Percentiles rank a stretch among this genome's conserved stretches.
Evolutionary conservation across 805 yeast genomes (phyloP).

Genomic region (Starmerella khaoyaiensis): DNA sequence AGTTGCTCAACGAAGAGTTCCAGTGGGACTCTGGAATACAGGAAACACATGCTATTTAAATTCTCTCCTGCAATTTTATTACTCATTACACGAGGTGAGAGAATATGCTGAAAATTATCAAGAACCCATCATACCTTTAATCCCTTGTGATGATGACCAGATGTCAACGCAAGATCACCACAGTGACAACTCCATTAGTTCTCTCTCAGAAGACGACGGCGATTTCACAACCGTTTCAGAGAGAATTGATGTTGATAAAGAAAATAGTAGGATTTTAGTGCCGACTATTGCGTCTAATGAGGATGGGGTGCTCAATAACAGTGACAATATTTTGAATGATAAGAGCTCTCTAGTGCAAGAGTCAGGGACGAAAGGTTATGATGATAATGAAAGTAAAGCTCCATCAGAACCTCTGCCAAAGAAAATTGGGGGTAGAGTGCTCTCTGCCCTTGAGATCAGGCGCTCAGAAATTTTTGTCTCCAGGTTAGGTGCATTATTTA

Average conservation of each 20-base stretch:
- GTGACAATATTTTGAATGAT: too few species aligned
- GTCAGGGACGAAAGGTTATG: too few species aligned
- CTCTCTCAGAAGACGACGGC: too few species aligned
- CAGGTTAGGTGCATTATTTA: slow-evolving; percentile 56
- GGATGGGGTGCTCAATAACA: too few species aligned
- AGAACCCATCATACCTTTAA: slow-evolving; percentile 4
- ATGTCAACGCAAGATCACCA: neutral
- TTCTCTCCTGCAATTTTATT: slow-evolving; percentile 80
- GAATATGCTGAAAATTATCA: slow-evolving; percentile 48
- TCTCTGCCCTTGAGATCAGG: slow-evolving; percentile 62
- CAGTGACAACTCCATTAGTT: neutral
- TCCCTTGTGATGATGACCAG: neutral
- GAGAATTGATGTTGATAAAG: too few species aligned
- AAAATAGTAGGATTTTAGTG: too few species aligned
- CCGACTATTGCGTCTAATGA: too few species aligned
- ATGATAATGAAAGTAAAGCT: too few species aligned
- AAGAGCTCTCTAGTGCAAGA: too few species aligned
- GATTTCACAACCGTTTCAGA: too few species aligned
- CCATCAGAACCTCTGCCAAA: slow-evolving; percentile 30
- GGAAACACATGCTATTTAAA: slow-evolving; percentile 94
- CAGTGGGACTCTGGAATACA: slow-evolving; percentile 84
- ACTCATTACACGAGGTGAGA: slow-evolving; percentile 71
- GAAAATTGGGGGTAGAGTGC: slow-evolving; percentile 77
- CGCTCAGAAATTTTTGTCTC: slow-evolving; percentile 73
- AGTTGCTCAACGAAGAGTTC: too few species aligned